phyloP scores from a whole-genome alignment of 345 rosid genomes.

The Populus simonii region DNA sequence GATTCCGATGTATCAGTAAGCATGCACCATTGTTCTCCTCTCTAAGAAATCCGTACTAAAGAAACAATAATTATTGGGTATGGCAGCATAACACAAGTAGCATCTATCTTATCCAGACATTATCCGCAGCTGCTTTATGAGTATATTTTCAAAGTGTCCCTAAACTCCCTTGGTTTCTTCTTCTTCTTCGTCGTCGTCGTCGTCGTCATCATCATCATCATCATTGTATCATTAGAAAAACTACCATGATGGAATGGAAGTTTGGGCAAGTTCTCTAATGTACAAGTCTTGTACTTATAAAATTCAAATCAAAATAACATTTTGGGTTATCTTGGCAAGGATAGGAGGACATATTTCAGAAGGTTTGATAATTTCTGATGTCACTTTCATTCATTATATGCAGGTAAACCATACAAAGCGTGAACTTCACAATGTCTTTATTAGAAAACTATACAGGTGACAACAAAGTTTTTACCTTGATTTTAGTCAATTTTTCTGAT shows the following conservation, averaged over 20 bases:
- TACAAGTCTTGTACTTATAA: not conserved
- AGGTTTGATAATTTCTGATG: not conserved
- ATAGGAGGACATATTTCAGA: not conserved
- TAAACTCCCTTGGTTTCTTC: not conserved
- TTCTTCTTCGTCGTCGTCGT: not conserved
- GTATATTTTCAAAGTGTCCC: not conserved
- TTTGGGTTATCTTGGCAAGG: not conserved
- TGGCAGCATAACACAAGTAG: not conserved
- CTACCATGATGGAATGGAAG: not conserved
- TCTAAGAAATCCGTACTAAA: not conserved
- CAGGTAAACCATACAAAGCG: constrained; percentile 97
- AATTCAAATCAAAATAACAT: not conserved
- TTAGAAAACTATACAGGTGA: constrained; percentile 95
- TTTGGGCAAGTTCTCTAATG: not conserved
- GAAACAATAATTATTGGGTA: not conserved
- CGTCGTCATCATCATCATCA: not conserved
- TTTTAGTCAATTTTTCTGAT: not conserved
- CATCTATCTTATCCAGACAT: not conserved
- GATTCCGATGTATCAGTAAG: too few species aligned
- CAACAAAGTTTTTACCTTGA: not conserved
- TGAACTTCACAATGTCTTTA: constrained; percentile 90
- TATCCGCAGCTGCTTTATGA: not conserved
- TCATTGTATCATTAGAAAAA: not conserved
- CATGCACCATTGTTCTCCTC: not conserved
- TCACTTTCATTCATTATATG: not conserved